These are phyloP conservation scores for Colletotrichum spinosum DNA, from an alignment of 2,329 filamentous ascomycete species.

Conservation along the genomic window DNA sequence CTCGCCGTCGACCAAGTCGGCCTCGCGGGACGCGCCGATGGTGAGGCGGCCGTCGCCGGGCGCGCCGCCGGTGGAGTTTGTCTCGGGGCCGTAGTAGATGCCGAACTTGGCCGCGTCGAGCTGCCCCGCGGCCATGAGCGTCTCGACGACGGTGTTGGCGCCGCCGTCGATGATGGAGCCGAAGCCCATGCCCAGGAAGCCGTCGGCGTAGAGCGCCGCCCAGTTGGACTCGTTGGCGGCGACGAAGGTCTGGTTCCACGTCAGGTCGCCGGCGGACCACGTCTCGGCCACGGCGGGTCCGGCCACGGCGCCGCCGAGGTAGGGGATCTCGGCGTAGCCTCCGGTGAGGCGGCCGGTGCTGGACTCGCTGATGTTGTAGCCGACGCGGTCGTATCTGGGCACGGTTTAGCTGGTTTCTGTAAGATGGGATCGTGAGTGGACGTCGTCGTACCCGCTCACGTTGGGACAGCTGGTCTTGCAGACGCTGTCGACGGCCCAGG, in stretches of 20 bases:
- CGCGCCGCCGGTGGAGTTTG: slow-evolving; percentile 34
- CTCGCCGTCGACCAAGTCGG: slow-evolving; percentile 41
- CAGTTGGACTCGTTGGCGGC: slow-evolving; percentile 45
- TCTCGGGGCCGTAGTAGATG: slow-evolving; percentile 44
- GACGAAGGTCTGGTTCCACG: slow-evolving; percentile 47
- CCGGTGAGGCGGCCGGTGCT: slow-evolving; percentile 39
- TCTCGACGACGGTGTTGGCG: slow-evolving; percentile 47
- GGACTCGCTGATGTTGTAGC: slow-evolving; percentile 44
- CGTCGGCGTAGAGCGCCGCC: slow-evolving; percentile 45
- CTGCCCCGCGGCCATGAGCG: slow-evolving; percentile 43
- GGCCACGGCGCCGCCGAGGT: slow-evolving; percentile 45
- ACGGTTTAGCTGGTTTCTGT: not conserved
- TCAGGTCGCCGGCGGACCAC: slow-evolving; percentile 38
- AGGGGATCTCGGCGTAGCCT: slow-evolving; percentile 41
- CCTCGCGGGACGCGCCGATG: slow-evolving; percentile 47
- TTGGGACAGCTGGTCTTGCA: slow-evolving; percentile 43
- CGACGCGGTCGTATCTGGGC: slow-evolving; percentile 42
- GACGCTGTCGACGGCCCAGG: slow-evolving; percentile 48
- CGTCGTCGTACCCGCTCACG: slow-evolving; percentile 37
- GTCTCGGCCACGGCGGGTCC: slow-evolving; percentile 44
- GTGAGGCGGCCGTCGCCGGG: slow-evolving; percentile 43
- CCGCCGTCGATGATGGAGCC: slow-evolving; percentile 45
- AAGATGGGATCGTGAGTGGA: too few relatives aligned
- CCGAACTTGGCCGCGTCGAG: slow-evolving; percentile 48
- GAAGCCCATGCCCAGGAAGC: slow-evolving; percentile 51